phyloP scores from a whole-genome alignment of 2,329 filamentous ascomycete genomes.

The Penicillium decumbens region DNA sequence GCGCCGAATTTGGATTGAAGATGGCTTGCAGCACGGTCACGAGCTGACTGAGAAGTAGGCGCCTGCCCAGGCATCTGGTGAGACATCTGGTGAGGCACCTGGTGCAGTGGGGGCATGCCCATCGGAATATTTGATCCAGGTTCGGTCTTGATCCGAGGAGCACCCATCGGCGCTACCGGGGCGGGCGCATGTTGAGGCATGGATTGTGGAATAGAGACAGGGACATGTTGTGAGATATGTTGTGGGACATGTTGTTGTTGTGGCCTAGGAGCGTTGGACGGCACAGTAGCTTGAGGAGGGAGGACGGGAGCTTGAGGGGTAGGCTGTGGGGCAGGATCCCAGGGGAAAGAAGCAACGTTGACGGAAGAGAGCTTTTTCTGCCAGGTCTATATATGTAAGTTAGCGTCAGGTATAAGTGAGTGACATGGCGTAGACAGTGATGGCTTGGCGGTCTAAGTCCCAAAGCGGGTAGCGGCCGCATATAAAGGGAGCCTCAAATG shows the following conservation, averaged over 20 bases:
- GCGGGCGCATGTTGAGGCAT: constrained; percentile 28
- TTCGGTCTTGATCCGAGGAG: constrained; percentile 52
- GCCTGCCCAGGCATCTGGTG: constrained; percentile 29
- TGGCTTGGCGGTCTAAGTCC: constrained; percentile 24
- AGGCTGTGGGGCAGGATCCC: constrained; percentile 75
- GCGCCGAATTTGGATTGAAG: constrained; percentile 48
- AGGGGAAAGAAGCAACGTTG: constrained; percentile 83
- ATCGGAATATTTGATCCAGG: constrained; percentile 40
- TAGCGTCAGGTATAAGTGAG: constrained; percentile 7
- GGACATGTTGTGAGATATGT: constrained; percentile 30
- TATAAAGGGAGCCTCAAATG: constrained; percentile 42
- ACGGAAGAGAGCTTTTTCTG: constrained; percentile 83
- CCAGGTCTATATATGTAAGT: constrained; percentile 65
- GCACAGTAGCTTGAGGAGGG: constrained; percentile 39
- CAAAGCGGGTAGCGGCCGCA: constrained; percentile 30
- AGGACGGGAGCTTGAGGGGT: constrained; percentile 38
- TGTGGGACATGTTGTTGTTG: constrained; percentile 32
- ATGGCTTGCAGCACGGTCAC: constrained; percentile 51
- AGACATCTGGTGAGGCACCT: constrained; percentile 21
- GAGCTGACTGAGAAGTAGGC: constrained; percentile 46
- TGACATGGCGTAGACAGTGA: constrained; percentile 13
- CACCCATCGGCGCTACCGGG: constrained; percentile 26
- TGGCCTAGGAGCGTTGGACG: constrained; percentile 43
- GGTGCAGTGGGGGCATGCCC: constrained; percentile 33
- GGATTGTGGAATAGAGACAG: constrained; percentile 33